Percentiles rank a stretch among this genome's conserved stretches.
These are phyloP conservation scores for Phyllosticta citriasiana DNA, from an alignment of 2,329 filamentous ascomycete genomes.

Conservation along the genomic window DNA sequence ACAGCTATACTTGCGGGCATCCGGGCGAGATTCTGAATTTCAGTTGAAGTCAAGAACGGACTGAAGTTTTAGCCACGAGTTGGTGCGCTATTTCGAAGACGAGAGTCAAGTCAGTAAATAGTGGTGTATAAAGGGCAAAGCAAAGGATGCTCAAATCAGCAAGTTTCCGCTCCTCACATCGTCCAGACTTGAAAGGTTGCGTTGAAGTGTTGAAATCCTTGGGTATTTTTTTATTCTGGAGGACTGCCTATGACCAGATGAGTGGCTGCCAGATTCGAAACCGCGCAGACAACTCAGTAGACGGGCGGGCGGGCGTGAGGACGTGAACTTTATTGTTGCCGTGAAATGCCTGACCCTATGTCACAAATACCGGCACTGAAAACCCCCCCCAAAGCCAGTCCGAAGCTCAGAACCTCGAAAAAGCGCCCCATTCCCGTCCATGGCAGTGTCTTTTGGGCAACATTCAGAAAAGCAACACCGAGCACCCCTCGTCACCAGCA, in stretches of 20 bases:
- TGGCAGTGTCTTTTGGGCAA: slow-evolving; percentile 9
- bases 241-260: neutral
- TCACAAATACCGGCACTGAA: slow-evolving; percentile 8
- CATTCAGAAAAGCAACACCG: slow-evolving; percentile 10
- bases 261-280: neutral
- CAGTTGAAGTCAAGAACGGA: neutral
- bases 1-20: neutral
- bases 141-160: neutral
- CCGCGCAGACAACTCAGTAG: neutral
- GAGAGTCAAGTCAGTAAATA: too few species aligned
- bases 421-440: slow-evolving; percentile 1
- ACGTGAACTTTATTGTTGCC: slow-evolving; percentile 10
- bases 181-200: neutral
- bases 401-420: slow-evolving; percentile 3
- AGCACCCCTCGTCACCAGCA: slow-evolving; percentile 8
- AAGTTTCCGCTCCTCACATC: neutral
- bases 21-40: neutral
- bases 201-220: neutral
- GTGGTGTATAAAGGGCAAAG: neutral
- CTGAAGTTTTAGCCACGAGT: too few species aligned
- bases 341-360: slow-evolving; percentile 11
- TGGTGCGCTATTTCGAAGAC: too few species aligned
- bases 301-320: slow-evolving; percentile 7
- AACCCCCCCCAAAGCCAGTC: neutral
- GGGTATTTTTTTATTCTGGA: neutral